phyloP scores from a whole-genome alignment of 768 basidiomycete species.

The Boletus bicolor region DNA sequence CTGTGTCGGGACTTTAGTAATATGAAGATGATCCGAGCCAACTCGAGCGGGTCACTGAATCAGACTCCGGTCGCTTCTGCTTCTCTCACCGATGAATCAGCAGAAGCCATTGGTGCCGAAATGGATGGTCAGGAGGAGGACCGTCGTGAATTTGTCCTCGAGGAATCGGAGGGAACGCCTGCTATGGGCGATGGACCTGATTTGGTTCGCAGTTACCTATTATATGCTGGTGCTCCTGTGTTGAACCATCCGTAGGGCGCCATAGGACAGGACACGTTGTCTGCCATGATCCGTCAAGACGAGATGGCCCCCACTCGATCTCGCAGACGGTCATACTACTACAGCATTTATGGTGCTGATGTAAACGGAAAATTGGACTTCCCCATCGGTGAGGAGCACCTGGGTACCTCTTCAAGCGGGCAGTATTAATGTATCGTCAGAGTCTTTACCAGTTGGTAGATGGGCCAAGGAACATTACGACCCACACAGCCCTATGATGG shows the following conservation, averaged over 20 bases:
- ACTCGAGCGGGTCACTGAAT: constrained; percentile 13
- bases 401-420: not conserved
- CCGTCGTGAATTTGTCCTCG: constrained; percentile 15
- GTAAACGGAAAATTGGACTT: constrained; percentile 51
- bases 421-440: constrained; percentile 33
- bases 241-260: constrained; percentile 44
- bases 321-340: constrained; percentile 54
- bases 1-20: constrained; percentile 54
- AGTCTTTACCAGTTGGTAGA: constrained; percentile 52
- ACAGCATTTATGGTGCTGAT: constrained; percentile 37
- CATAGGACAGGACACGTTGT: constrained; percentile 70
- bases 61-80: not conserved
- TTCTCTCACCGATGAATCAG: constrained; percentile 11
- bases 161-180: constrained; percentile 18
- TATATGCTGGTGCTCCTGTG: not conserved
- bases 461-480: constrained; percentile 63
- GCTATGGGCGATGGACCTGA: constrained; percentile 18
- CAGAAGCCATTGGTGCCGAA: constrained; percentile 7
- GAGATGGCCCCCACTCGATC: constrained; percentile 59
- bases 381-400: constrained; percentile 46
- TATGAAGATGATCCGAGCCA: constrained; percentile 28
- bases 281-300: constrained; percentile 71
- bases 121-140: constrained; percentile 15
- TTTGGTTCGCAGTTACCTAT: constrained; percentile 18
- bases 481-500: constrained; percentile 52